phyloP scores from a whole-genome alignment of 75 land plant species.

The Pinus albicaulis region DNA sequence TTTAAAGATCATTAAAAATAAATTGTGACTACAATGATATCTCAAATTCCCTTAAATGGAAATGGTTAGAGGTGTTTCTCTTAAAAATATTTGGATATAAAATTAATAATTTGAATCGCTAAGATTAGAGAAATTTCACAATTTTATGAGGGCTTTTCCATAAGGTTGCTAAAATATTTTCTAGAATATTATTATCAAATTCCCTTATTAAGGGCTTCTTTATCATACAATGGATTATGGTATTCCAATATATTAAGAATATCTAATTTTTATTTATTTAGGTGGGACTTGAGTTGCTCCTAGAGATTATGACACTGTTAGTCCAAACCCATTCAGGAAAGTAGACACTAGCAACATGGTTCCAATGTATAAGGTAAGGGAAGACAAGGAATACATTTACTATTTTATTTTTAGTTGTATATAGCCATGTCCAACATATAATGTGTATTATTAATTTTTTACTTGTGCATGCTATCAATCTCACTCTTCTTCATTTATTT shows the following conservation, averaged over 20 bases:
- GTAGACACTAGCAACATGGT: constrained; percentile 90
- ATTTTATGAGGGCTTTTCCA: constrained; percentile 93
- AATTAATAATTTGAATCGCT: constrained; percentile 33
- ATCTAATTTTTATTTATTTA: constrained; percentile 11
- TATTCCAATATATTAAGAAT: neutral
- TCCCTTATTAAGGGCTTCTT: neutral
- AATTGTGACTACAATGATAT: constrained; percentile 11
- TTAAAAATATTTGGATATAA: constrained; percentile 83
- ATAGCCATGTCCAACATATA: neutral
- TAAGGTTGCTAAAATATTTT: constrained; percentile 43
- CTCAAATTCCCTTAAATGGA: constrained; percentile 41
- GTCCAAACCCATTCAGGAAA: constrained; percentile 66
- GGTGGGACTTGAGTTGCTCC: constrained; percentile 98
- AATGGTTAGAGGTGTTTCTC: constrained; percentile 75
- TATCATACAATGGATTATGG: neutral
- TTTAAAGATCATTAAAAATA: constrained; percentile 51
- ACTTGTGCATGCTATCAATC: neutral
- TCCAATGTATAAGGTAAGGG: constrained; percentile 80
- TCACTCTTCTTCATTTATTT: neutral
- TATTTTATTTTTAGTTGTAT: neutral
- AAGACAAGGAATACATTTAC: neutral
- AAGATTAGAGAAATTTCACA: constrained; percentile 73
- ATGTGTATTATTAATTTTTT: neutral
- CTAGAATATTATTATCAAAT: neutral
- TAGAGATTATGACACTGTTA: constrained; percentile 81